phyloP scores from a whole-genome alignment of 2,329 filamentous ascomycete genomes.

The Acrocalymma vagum region DNA sequence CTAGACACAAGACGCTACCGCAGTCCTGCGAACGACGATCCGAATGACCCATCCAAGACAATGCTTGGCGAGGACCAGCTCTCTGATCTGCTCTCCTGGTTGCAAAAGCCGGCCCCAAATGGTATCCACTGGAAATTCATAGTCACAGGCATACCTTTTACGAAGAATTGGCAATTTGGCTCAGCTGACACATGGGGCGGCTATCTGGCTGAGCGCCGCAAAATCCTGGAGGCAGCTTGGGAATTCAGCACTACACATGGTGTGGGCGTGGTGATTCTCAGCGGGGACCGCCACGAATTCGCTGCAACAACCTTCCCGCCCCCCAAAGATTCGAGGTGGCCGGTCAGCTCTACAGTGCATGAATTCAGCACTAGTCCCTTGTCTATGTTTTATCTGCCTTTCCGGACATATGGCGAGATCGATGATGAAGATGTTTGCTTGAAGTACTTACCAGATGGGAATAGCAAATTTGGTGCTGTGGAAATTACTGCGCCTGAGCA shows the following conservation, averaged over 20 bases:
- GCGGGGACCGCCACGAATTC: constrained; percentile 96
- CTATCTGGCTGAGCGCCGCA: constrained; percentile 80
- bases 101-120: constrained; percentile 73
- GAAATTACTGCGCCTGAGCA: constrained; percentile 75
- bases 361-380: constrained; percentile 93
- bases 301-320: constrained; percentile 81
- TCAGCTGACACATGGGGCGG: constrained; percentile 93
- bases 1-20: constrained; percentile 91
- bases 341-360: constrained; percentile 66
- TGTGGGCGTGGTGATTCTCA: constrained; percentile 82
- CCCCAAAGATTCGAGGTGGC: constrained; percentile 66
- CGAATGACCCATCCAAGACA: constrained; percentile 73
- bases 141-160: constrained; percentile 90
- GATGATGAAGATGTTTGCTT: constrained; percentile 85
- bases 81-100: constrained; percentile 78
- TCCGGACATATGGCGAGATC: constrained; percentile 82
- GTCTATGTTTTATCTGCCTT: constrained; percentile 91
- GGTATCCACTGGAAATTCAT: constrained; percentile 95
- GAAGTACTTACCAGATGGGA: constrained; percentile 86
- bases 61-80: constrained; percentile 88
- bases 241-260: constrained; percentile 75
- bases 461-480: constrained; percentile 86
- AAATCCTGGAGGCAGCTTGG: constrained; percentile 92
- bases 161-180: constrained; percentile 95
- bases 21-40: constrained; percentile 70